A percentile compares a stretch with the other conserved stretches of the same genome.
Evolutionary conservation across 352 stramenopile genomes (phyloP).

Genomic region (Pythium brachiatum): DNA sequence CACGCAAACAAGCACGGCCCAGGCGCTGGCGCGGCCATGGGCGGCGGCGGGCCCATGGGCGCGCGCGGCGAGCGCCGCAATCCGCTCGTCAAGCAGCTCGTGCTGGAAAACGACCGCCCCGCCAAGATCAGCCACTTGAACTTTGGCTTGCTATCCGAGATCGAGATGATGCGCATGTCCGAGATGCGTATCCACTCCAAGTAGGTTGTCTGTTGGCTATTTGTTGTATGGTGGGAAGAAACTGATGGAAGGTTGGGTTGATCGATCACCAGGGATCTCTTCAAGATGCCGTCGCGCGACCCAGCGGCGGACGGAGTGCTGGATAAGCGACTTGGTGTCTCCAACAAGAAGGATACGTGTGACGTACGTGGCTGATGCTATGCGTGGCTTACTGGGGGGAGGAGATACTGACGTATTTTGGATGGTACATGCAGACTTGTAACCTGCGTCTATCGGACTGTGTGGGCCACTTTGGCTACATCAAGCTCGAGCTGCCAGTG

Average conservation of each 20-base stretch:
- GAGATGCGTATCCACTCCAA: constrained; percentile 93
- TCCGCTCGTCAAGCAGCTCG: constrained; percentile 87
- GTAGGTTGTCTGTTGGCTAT: constrained; percentile 23
- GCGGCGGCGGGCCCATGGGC: constrained; percentile 18
- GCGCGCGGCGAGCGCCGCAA: constrained; percentile 66
- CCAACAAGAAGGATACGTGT: constrained; percentile 96
- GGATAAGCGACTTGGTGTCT: constrained; percentile 97
- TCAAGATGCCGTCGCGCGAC: constrained; percentile 94
- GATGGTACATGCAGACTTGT: no score
- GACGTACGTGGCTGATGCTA: constrained; percentile 47
- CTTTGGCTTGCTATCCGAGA: constrained; percentile 95
- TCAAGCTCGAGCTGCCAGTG: constrained; percentile 96
- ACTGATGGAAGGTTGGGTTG: neutral
- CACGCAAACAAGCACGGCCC: constrained; percentile 24
- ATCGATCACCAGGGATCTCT: constrained; percentile 90
- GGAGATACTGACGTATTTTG: neutral
- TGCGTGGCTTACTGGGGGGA: no score
- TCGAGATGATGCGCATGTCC: constrained; percentile 95
- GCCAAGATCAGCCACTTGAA: constrained; percentile 97
- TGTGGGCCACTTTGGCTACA: constrained; percentile 99
- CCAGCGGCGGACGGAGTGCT: constrained; percentile 93
- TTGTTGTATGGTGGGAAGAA: neutral
- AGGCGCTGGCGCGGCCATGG: constrained; percentile 1
- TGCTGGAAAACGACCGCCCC: constrained; percentile 87
- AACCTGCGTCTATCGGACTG: constrained; percentile 95